phyloP scores from a whole-genome alignment of 2,329 filamentous ascomycete species.

The Drechslera avenae region DNA sequence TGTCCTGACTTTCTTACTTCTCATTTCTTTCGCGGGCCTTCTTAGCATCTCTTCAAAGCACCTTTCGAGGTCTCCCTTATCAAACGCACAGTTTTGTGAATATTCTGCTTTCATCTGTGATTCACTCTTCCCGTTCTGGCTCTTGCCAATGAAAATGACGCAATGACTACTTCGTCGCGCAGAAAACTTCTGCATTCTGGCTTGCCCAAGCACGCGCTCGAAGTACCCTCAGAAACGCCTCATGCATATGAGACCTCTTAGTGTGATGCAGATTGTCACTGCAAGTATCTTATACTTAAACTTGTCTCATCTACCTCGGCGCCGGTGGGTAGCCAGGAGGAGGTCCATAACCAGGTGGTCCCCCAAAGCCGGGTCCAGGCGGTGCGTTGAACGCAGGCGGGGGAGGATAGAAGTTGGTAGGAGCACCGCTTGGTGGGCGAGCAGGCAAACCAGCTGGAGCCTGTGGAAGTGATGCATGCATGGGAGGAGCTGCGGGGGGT shows the following conservation, averaged over 20 bases:
- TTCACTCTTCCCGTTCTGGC: not conserved
- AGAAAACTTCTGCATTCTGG: not conserved
- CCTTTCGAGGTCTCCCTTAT: not conserved
- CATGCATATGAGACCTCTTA: not conserved
- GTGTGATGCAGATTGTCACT: not conserved
- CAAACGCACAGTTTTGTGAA: not conserved
- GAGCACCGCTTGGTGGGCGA: slow-evolving; percentile 72
- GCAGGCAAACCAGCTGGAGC: slow-evolving; percentile 67
- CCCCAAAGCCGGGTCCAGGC: slow-evolving; percentile 28
- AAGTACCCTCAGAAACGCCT: not conserved
- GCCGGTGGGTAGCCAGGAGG: slow-evolving; percentile 19
- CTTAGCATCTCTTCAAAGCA: slow-evolving; percentile 3
- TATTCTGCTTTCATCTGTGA: slow-evolving; percentile 1
- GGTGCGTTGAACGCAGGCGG: slow-evolving; percentile 30
- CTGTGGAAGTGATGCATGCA: slow-evolving; percentile 60
- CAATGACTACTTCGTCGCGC: not conserved
- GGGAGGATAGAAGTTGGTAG: slow-evolving; percentile 43
- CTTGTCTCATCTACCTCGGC: slow-evolving; percentile 11
- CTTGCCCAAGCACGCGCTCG: not conserved
- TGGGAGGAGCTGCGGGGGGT: slow-evolving; percentile 30
- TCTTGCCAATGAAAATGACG: not conserved
- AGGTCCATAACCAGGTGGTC: slow-evolving; percentile 22
- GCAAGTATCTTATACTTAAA: not conserved
- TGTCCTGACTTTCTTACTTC: not conserved
- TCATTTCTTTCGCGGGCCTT: slow-evolving; percentile 4